Conservation (phyloP, 495 filamentous ascomycete genomes). For the Bombardia bombarda region DNA sequence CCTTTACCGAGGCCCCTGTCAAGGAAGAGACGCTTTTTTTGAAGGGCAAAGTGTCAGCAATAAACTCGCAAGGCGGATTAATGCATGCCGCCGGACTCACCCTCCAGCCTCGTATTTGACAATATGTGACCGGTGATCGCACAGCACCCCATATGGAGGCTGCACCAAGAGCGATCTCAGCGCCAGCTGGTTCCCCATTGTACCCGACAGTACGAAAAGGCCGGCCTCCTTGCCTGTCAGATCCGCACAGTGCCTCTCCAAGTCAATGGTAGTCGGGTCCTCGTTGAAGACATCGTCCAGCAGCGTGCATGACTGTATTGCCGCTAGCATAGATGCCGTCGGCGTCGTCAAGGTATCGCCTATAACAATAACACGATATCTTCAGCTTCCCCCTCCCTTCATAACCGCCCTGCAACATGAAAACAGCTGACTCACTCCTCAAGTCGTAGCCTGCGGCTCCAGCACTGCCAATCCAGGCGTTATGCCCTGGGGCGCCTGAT, state of each 20-base stretch:
- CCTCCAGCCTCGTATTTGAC: conserved; percentile 68
- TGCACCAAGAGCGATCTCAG: conserved; percentile 59
- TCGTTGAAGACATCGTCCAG: conserved; percentile 81
- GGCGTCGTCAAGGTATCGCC: conserved; percentile 84
- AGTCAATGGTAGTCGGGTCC: conserved; percentile 66
- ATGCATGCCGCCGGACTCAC: conserved; percentile 8
- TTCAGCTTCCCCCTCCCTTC: too few species aligned
- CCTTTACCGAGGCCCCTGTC: conserved; percentile 50
- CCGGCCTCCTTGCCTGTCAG: conserved; percentile 66
- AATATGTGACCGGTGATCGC: conserved; percentile 60
- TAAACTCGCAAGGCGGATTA: background rate
- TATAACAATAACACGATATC: conserved; percentile 18
- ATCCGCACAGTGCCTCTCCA: conserved; percentile 61
- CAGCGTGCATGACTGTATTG: conserved; percentile 50
- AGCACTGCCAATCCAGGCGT: conserved; percentile 32
- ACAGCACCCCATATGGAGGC: conserved; percentile 64
- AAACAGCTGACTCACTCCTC: conserved; percentile 26
- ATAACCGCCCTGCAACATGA: background rate
- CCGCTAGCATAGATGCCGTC: conserved; percentile 68
- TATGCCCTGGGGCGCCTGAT: background rate
- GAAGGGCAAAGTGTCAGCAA: conserved; percentile 8
- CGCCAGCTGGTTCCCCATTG: conserved; percentile 81
- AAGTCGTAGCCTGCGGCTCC: conserved; percentile 35
- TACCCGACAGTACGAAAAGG: conserved; percentile 77
- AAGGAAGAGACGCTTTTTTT: conserved; percentile 48